Evolutionary conservation across 768 basidiomycete genomes (phyloP).

Genomic region (Symmetrospora coprosmae): DNA sequence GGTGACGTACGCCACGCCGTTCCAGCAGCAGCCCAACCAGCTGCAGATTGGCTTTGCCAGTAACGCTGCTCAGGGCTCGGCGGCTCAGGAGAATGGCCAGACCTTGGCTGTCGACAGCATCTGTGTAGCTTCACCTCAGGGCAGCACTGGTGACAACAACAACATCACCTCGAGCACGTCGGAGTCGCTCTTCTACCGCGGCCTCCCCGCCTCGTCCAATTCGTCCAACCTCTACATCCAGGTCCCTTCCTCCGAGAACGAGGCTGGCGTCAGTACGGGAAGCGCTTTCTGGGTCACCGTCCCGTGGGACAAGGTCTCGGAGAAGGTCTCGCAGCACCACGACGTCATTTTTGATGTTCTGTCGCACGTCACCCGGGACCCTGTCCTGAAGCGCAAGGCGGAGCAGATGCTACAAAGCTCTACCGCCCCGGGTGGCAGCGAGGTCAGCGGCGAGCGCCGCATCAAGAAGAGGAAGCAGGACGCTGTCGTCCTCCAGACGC

Average conservation of each 20-base stretch:
- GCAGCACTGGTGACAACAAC: no score
- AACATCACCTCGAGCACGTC: no score
- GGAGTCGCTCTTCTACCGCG: slow-evolving; percentile 1
- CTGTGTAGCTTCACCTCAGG: no score
- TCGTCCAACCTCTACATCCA: slow-evolving; percentile 2
- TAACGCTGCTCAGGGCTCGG: no score
- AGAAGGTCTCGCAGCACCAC: background rate
- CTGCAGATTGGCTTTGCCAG: no score
- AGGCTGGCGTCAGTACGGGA: background rate
- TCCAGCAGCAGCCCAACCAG: no score
- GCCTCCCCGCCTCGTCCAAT: background rate
- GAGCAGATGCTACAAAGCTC: background rate
- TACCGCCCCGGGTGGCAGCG: background rate
- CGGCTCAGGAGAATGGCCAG: no score
- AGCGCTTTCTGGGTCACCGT: slow-evolving; percentile 16
- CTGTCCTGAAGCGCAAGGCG: slow-evolving; percentile 8
- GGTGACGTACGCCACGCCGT: no score
- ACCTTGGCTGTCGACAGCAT: no score
- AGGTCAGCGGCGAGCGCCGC: no score
- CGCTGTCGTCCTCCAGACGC: no score
- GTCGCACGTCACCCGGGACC: background rate
- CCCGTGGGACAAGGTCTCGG: background rate
- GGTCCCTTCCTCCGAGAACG: background rate
- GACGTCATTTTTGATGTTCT: background rate
- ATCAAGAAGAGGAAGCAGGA: no score